phyloP scores from a whole-genome alignment of 2,329 filamentous ascomycete genomes.

The Aspergillus hortae region DNA sequence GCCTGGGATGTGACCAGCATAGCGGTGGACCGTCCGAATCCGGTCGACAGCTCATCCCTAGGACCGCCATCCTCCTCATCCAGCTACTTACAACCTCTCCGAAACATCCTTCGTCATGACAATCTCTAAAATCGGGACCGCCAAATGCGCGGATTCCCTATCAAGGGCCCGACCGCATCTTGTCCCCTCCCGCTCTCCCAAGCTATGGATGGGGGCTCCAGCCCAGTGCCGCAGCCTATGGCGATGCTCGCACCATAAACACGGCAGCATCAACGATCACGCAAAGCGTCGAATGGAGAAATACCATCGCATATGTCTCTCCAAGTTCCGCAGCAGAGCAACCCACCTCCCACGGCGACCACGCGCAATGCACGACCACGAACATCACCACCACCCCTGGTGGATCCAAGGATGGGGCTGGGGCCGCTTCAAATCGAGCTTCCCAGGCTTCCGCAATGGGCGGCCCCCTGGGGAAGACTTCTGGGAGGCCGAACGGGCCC shows the following conservation, averaged over 20 bases:
- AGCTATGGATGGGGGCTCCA: neutral
- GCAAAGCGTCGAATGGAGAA: constrained; percentile 3
- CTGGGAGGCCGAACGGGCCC: constrained; percentile 21
- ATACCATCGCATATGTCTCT: neutral
- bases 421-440: constrained; percentile 1
- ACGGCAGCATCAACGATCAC: neutral
- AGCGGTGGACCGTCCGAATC: constrained; percentile 1
- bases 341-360: constrained; percentile 1
- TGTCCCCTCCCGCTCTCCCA: neutral
- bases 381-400: constrained; percentile 9
- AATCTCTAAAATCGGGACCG: neutral
- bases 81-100: neutral
- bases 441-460: neutral
- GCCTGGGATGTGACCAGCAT: neutral
- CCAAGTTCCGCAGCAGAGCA: constrained; percentile 1
- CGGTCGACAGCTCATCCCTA: neutral
- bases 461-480: constrained; percentile 5
- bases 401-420: constrained; percentile 15
- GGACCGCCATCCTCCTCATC: neutral
- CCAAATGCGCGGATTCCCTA: neutral
- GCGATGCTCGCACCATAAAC: constrained; percentile 3
- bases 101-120: neutral
- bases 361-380: constrained; percentile 2
- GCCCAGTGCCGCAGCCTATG: constrained; percentile 10
- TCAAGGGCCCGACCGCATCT: neutral